A percentile compares a stretch with the other conserved stretches of the same genome.
phyloP scores from a whole-genome alignment of 768 basidiomycete species.

The Termitomyces sp. region DNA sequence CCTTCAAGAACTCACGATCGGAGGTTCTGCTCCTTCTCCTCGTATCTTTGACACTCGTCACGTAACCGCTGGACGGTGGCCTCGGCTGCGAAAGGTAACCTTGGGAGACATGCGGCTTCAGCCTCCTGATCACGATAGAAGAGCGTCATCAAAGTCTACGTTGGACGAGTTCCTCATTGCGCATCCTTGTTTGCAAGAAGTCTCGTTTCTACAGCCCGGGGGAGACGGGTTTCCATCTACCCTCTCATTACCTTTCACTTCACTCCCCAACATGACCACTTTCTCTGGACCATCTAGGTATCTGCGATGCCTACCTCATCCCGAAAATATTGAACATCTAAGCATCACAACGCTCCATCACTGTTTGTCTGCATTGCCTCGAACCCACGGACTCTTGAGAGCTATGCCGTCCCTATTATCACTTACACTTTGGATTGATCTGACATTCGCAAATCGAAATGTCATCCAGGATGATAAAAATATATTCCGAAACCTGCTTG shows the following conservation, averaged over 20 bases:
- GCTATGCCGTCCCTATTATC: conserved; percentile 22
- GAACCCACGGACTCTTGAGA: conserved; percentile 23
- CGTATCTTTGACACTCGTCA: conserved; percentile 32
- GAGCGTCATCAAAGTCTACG: conserved; percentile 16
- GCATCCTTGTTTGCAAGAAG: conserved; percentile 23
- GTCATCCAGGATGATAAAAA: conserved; percentile 23
- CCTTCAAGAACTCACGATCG: conserved; percentile 31
- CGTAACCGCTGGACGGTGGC: conserved; percentile 30
- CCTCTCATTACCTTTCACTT: conserved; percentile 17
- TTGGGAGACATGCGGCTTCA: conserved; percentile 27
- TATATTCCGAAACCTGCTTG: conserved; percentile 22
- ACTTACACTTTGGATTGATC: conserved; percentile 28
- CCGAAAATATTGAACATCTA: conserved; percentile 20
- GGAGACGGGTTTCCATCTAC: conserved; percentile 21
- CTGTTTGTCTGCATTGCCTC: conserved; percentile 24
- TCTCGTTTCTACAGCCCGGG: conserved; percentile 26
- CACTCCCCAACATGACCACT: conserved; percentile 22
- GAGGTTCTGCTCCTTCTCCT: conserved; percentile 29
- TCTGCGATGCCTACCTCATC: conserved; percentile 23
- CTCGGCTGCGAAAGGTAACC: conserved; percentile 24
- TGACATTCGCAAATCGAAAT: conserved; percentile 23
- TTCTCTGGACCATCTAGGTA: conserved; percentile 27
- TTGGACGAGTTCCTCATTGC: conserved; percentile 27
- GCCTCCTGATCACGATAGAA: conserved; percentile 16
- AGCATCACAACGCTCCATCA: conserved; percentile 28